Evolutionary conservation across 179 eudicot genomes (phyloP).

Genomic region (Drosera spatulata): DNA sequence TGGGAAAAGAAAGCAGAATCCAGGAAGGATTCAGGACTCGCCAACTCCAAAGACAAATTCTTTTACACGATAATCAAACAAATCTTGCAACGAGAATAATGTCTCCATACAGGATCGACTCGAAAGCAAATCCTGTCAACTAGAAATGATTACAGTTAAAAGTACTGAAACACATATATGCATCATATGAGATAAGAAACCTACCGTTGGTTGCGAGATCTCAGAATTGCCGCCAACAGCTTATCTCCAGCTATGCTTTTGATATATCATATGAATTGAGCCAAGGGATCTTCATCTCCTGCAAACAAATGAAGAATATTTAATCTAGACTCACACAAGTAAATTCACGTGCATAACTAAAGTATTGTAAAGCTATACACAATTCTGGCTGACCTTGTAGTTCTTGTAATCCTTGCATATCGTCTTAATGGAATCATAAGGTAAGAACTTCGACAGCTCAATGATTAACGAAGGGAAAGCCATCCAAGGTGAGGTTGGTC

Average conservation of each 20-base stretch:
- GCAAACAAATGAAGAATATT: neutral
- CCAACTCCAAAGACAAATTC: too few species aligned
- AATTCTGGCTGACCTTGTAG: neutral
- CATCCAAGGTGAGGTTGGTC: slow-evolving; percentile 5
- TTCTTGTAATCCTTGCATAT: slow-evolving; percentile 1
- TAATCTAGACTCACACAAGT: neutral
- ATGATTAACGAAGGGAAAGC: slow-evolving; percentile 1
- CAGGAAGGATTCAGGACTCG: too few species aligned
- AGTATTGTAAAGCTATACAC: neutral
- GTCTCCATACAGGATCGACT: too few species aligned
- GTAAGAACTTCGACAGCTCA: slow-evolving; percentile 1
- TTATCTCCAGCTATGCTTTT: slow-evolving; percentile 2
- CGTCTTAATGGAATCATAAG: slow-evolving; percentile 1
- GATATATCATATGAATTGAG: neutral
- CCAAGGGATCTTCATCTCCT: slow-evolving; percentile 5
- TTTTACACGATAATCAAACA: too few species aligned
- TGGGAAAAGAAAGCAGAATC: too few species aligned
- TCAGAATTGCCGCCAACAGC: slow-evolving; percentile 23
- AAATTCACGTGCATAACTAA: neutral
- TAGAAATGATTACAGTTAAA: too few species aligned
- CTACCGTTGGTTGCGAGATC: slow-evolving; percentile 21
- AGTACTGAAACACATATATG: too few species aligned
- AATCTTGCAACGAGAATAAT: too few species aligned
- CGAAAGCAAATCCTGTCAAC: too few species aligned
- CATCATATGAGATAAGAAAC: too few species aligned